Evolutionary conservation across 108 stramenopile genomes (phyloP), one percentile per base, ranked within the genome.

Genomic region (Stephanodiscus minutulus): DNA sequence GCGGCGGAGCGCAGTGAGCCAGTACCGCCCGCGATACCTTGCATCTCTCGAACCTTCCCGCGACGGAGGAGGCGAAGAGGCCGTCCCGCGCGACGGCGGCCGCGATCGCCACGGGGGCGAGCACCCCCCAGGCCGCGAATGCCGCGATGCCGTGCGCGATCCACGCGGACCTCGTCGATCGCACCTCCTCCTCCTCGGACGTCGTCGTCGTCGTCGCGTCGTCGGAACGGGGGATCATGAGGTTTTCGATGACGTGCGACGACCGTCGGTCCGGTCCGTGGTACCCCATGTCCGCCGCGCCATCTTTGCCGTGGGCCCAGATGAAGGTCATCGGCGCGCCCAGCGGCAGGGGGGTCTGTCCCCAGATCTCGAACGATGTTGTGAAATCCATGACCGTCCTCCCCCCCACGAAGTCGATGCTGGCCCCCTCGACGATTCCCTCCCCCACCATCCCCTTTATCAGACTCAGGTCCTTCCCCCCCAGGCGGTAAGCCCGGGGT

Each of bases 311-410:
- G 37, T 79, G 78, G 43, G 78, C 66, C 66, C 71, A 79, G 29
- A 72, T 72, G 27, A 79, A 79, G 0, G 66, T 36, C 0, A 67
- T 61, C 22, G 52, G 48, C n/a, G 46, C 64, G 1, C 55, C 33
- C 52, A 79, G 54, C 1, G 61, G 50, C 17, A 79, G 39, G 39
- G 39, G 39, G 10, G 8, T 11, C 39, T 11, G 1, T 13, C 71
- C 61, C 39, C 72, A 64, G 29, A 41, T 62, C 39, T 44, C 52
- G 55, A 79, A 79, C 18, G 78, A 13, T 9, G 61, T 58, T 15
- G 66, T 79, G 53, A 79, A 79, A 44, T 79, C 71, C 71, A 79
- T 79, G 39, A 79, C 41, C 0, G 78, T 79, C 63, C 68, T 57
- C 11, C 43, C 74, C 27, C 62, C 62, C 28, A 72, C 49, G 21